These are phyloP conservation scores for Boletus sensibilis DNA, from an alignment of 768 basidiomycete genomes.

Conservation along the genomic window DNA sequence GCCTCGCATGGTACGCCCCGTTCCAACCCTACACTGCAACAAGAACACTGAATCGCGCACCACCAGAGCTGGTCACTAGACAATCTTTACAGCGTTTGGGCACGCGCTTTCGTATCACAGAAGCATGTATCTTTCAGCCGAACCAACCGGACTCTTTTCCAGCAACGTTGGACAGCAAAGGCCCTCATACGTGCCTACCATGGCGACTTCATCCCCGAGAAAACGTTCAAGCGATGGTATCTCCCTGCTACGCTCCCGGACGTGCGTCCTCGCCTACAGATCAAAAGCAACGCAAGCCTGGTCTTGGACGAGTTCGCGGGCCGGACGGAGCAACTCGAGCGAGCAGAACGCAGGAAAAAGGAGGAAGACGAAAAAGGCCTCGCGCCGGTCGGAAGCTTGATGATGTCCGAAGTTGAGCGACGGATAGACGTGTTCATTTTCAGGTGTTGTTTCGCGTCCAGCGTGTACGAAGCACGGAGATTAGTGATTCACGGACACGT, in stretches of 20 bases:
- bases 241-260: conserved; percentile 85
- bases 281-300: conserved; percentile 37
- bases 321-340: conserved; percentile 44
- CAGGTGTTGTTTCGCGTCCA: conserved; percentile 81
- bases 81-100: conserved; percentile 89
- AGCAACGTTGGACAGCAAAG: conserved; percentile 90
- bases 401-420: conserved; percentile 94
- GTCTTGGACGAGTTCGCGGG: conserved; percentile 58
- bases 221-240: conserved; percentile 93
- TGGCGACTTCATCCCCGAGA: conserved; percentile 90
- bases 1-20: conserved; percentile 69
- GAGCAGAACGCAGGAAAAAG: conserved; percentile 45
- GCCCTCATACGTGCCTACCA: conserved; percentile 90
- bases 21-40: background rate
- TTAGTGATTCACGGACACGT: conserved; percentile 88
- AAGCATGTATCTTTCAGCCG: conserved; percentile 53
- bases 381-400: conserved; percentile 92
- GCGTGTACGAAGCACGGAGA: conserved; percentile 86
- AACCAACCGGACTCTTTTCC: conserved; percentile 68
- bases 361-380: conserved; percentile 61
- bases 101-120: conserved; percentile 57
- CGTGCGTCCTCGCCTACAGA: conserved; percentile 59
- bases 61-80: conserved; percentile 86
- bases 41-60: background rate
- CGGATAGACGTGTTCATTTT: conserved; percentile 92